Base-by-base conservation (phyloP, 352 stramenopile genomes). In the Pythium sp. region DNA sequence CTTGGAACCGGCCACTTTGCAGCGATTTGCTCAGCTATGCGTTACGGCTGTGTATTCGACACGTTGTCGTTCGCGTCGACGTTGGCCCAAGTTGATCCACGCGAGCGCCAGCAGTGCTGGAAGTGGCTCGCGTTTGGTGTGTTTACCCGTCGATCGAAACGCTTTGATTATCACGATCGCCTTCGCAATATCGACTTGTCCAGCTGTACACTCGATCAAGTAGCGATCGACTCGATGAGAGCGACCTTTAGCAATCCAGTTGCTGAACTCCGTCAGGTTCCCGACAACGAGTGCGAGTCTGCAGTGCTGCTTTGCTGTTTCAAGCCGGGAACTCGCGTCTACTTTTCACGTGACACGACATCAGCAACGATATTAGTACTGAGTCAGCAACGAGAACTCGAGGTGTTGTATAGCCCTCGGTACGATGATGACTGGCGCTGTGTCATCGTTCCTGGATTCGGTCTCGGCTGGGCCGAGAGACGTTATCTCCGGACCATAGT, bases 41-140 rank as follows among this genome's bases (percentile, higher is more conserved):
- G 41, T n/a, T 47, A 47, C 15, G 4, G 15, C 41, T 47, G 4
- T 0, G 0, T 4, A 7, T n/a, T 47, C 7, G 41, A n/a, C 15
- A 15, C 5, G 11, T 4, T 47, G 5, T n/a, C 15, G 15, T 5
- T 47, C 41, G 41, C 41, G 0, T n/a, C 15, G 41, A n/a, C 41
- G n/a, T 8, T 47, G 14, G 15, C 4, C 3, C 41, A 7, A 5
- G 41, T 47, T 47, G 41, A n/a, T n/a, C 11, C 41, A 7, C 41
- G 41, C 15, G 41, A 47, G 41, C 41, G 15, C 20, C 41, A 47
- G 41, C 41, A n/a, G 41, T n/a, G 41, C 41, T 47, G 41, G 41
- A 47, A 15, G 65, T 18, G 73, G 73, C 36, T 47, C 41, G 41
- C 41, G 41, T n/a, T 47, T 9, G 41, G 41, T n/a, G 41, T n/a